A percentile compares a stretch with the other conserved stretches of the same genome.
These are phyloP conservation scores for Cutaneotrichosporon spelunceum DNA, from an alignment of 1,284 basidiomycete genomes.

Conservation along the genomic window DNA sequence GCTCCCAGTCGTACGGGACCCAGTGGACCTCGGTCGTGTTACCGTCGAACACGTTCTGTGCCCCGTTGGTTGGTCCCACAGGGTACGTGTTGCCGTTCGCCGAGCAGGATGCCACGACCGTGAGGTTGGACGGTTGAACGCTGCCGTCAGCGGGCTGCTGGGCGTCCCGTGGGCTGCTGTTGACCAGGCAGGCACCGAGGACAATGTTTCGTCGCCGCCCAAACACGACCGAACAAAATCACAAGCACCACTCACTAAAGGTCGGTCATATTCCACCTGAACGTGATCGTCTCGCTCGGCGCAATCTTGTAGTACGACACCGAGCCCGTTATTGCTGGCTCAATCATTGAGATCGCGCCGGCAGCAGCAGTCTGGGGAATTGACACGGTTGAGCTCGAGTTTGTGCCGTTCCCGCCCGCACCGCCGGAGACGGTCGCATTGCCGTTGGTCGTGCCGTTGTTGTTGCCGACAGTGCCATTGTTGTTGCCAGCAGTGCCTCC, in stretches of 20 bases:
- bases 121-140: constrained; percentile 66
- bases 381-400: constrained; percentile 27
- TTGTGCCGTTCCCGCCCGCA: constrained; percentile 3
- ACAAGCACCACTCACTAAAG: constrained; percentile 53
- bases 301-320: constrained; percentile 89
- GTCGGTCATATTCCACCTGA: constrained; percentile 82
- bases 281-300: constrained; percentile 67
- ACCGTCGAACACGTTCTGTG: constrained; percentile 60
- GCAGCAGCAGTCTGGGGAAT: constrained; percentile 49
- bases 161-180: not conserved
- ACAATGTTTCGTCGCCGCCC: not conserved
- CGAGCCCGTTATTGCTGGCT: constrained; percentile 69
- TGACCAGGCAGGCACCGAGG: not conserved
- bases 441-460: constrained; percentile 2
- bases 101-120: constrained; percentile 73
- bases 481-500: not conserved
- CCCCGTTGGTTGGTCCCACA: constrained; percentile 68
- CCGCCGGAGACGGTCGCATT: constrained; percentile 12
- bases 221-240: not conserved
- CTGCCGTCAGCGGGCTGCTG: constrained; percentile 23
- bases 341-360: constrained; percentile 50
- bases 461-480: constrained; percentile 7
- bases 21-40: constrained; percentile 69
- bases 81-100: constrained; percentile 80
- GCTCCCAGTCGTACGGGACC: constrained; percentile 75